phyloP scores from a whole-genome alignment of 2,329 filamentous ascomycete genomes.

The Gaeumannomyces tritici region DNA sequence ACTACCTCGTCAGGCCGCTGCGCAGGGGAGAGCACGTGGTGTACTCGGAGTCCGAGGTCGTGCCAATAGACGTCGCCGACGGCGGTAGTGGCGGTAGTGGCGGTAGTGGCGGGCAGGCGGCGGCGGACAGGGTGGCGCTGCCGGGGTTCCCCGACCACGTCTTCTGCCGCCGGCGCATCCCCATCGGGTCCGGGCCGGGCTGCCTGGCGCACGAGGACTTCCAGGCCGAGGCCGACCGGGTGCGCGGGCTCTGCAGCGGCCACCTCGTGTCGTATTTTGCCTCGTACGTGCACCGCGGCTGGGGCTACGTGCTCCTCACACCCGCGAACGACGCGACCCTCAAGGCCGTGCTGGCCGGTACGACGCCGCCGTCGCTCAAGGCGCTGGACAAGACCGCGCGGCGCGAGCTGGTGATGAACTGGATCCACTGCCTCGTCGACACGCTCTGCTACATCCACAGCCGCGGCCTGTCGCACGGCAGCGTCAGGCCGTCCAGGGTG shows the following conservation, averaged over 20 bases:
- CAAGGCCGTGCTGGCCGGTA: constrained; percentile 57
- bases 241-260: constrained; percentile 51
- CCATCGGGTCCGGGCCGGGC: constrained; percentile 35
- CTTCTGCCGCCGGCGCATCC: constrained; percentile 49
- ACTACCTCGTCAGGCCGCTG: constrained; percentile 58
- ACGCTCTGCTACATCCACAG: constrained; percentile 59
- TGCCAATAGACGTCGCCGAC: constrained; percentile 60
- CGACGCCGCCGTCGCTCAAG: constrained; percentile 33
- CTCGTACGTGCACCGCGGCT: constrained; percentile 56
- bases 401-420: constrained; percentile 54
- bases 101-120: constrained; percentile 6
- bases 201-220: constrained; percentile 44
- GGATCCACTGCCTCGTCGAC: constrained; percentile 65
- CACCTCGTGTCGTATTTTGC: constrained; percentile 64
- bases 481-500: constrained; percentile 62
- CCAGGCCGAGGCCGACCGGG: constrained; percentile 47
- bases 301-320: constrained; percentile 56
- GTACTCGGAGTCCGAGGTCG: constrained; percentile 58
- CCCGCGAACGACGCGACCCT: constrained; percentile 55
- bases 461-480: constrained; percentile 53
- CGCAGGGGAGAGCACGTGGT: constrained; percentile 49
- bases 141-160: constrained; percentile 48
- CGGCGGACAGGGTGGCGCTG: constrained; percentile 47
- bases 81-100: constrained; percentile 5
- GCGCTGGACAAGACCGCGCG: constrained; percentile 18